Conservation (phyloP, 2,329 filamentous ascomycete genomes). For the Talaromyces sp. region DNA sequence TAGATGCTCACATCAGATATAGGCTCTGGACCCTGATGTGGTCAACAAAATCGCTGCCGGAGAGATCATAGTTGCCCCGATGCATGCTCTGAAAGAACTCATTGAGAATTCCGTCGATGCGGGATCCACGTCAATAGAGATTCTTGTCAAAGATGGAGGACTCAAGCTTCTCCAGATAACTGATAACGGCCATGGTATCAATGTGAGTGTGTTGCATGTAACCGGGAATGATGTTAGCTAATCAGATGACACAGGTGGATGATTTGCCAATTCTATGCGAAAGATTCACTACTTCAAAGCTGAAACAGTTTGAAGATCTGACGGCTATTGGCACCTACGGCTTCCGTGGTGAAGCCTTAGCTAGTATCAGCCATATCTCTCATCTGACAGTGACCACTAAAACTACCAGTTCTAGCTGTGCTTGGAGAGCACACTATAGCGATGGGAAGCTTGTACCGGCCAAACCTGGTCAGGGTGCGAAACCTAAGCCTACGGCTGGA, state of each 20-base stretch:
- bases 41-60: slow-evolving; percentile 98
- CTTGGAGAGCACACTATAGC: slow-evolving; percentile 84
- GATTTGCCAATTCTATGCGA: slow-evolving; percentile 90
- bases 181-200: slow-evolving; percentile 93
- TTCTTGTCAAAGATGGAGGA: slow-evolving; percentile 90
- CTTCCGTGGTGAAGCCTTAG: slow-evolving; percentile 93
- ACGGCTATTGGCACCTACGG: slow-evolving; percentile 88
- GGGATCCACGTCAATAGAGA: slow-evolving; percentile 85
- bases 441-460: slow-evolving; percentile 73
- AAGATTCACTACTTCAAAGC: slow-evolving; percentile 92
- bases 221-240: background rate
- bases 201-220: slow-evolving; percentile 54
- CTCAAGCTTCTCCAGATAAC: slow-evolving; percentile 94
- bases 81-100: slow-evolving; percentile 91
- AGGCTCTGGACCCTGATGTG: slow-evolving; percentile 86
- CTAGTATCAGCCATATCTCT: slow-evolving; percentile 97
- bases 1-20: slow-evolving; percentile 19
- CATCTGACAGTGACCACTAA: slow-evolving; percentile 93
- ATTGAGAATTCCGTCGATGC: slow-evolving; percentile 97
- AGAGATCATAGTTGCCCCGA: slow-evolving; percentile 95
- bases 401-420: slow-evolving; percentile 78
- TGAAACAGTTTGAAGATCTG: slow-evolving; percentile 89
- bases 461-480: slow-evolving; percentile 80
- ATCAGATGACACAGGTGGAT: slow-evolving; percentile 61
- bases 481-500: slow-evolving; percentile 83